Evolutionary conservation across 116 monocot species (phyloP), one percentile per base, ranked within the genome.

Genomic region (Papilionanthe hybrid): DNA sequence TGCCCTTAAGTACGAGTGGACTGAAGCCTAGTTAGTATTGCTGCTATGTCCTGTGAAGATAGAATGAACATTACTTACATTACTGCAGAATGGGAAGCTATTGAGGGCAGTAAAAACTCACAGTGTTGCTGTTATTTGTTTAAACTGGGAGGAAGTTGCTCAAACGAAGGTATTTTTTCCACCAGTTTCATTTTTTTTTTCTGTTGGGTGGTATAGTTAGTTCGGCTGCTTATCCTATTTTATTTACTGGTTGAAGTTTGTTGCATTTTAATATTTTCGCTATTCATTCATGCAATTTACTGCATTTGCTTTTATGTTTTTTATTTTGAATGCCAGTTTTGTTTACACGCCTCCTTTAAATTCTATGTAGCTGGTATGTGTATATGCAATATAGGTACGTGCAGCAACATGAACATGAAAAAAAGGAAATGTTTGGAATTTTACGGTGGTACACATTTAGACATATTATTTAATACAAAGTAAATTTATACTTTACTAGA

Each of bases 51-150:
- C 9, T 74, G 74, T 28, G 49, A 49, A 20, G 23, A 49, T 75
- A 27, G 6, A 75, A 50, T 28, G n/a, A 49, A 50, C 27, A 5
- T 25, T 49, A 49, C 12, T 28, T 63, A 22, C 19, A 32, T 12
- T 13, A 72, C 30, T 85, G 73, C 91, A 96, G 96, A 92, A 96
- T 82, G 96, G 96, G 18, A 96, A 91, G 81, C 80, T 96, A 71
- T 66, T 96, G 68, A 92, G 89, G 80, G 85, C 60, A 43, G 78
- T 84, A 19, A 96, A 80, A 78, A 78, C 84, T 5, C 96, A 96
- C 27, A 79, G 77, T 85, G 87, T 74, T 30, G 72, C 92, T 84
- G 88, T 96, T 82, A 77, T 92, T 27, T 94, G 89, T 88, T 85
- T 96, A 58, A 92, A 90, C 49, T 96, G 96, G 96, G 88, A 87